phyloP scores from a whole-genome alignment of 345 rosid species.

The Kandelia obovata region DNA sequence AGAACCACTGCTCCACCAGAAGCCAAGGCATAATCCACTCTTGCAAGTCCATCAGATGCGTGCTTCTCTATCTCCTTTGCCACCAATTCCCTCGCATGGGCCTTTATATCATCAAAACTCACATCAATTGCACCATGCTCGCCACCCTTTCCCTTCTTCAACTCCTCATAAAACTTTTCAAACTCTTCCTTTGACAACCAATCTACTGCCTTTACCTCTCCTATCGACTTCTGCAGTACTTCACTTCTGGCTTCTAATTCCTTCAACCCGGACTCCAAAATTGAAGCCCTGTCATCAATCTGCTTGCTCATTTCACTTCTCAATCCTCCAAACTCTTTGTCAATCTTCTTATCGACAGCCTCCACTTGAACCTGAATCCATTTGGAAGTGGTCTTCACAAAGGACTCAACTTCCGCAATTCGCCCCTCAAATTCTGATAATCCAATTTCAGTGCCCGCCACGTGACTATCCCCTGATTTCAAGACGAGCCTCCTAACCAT shows the following conservation, averaged over 20 bases:
- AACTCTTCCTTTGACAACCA: conserved; percentile 72
- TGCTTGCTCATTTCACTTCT: conserved; percentile 41
- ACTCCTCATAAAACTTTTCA: conserved; percentile 46
- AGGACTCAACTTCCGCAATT: conserved; percentile 71
- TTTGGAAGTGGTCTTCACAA: conserved; percentile 52
- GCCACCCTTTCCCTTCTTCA: conserved; percentile 46
- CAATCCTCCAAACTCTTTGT: conserved; percentile 46
- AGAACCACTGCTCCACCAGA: conserved; percentile 66
- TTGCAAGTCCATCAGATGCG: conserved; percentile 91
- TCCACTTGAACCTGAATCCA: conserved; percentile 86
- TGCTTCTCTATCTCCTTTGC: conserved; percentile 86
- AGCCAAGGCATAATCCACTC: conserved; percentile 67
- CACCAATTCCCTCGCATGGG: conserved; percentile 71
- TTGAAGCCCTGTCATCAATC: conserved; percentile 37
- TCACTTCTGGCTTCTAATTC: conserved; percentile 48
- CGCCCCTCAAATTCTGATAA: conserved; percentile 63
- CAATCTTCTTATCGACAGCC: conserved; percentile 64
- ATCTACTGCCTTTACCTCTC: conserved; percentile 49
- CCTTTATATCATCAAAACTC: conserved; percentile 63
- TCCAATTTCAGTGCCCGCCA: conserved; percentile 35
- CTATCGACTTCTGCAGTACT: conserved; percentile 48
- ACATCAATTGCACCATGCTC: conserved; percentile 32
- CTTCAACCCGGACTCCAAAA: conserved; percentile 45
- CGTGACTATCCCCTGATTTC: conserved; percentile 26
- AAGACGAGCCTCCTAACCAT: conserved; percentile 44